Conservation (phyloP, 164 flowering plant genomes). For the Aristolochia contorta region DNA sequence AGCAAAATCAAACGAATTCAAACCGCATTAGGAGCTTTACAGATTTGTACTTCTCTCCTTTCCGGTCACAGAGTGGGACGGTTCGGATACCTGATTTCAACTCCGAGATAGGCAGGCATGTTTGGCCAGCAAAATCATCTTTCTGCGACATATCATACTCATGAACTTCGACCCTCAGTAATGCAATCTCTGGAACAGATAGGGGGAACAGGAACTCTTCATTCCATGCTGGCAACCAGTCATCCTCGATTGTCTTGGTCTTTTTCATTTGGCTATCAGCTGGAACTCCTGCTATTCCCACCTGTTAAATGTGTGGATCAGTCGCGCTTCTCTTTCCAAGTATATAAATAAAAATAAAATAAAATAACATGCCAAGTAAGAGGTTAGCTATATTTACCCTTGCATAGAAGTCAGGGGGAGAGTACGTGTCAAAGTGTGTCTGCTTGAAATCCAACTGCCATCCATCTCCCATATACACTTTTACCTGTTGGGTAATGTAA, state of each 20-base stretch:
- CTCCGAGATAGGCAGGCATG: constrained; percentile 41
- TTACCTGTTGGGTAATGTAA: constrained; percentile 21
- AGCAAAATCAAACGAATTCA: constrained; percentile 1
- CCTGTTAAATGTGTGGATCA: constrained; percentile 15
- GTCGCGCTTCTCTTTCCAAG: too few relatives aligned
- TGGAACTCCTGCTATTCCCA: constrained; percentile 43
- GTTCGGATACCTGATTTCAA: constrained; percentile 37
- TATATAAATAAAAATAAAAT: too few relatives aligned
- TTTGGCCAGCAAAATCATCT: constrained; percentile 51
- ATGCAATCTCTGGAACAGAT: constrained; percentile 42
- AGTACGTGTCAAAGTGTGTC: constrained; percentile 39
- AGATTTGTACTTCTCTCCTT: constrained; percentile 28
- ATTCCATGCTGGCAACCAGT: constrained; percentile 41
- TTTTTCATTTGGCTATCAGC: constrained; percentile 27
- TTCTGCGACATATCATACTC: constrained; percentile 35
- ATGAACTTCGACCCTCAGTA: constrained; percentile 41
- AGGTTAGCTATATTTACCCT: constrained; percentile 39
- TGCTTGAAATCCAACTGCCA: constrained; percentile 35
- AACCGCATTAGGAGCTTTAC: constrained; percentile 35
- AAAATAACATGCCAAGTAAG: too few relatives aligned
- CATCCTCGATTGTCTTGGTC: constrained; percentile 25
- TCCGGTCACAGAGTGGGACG: constrained; percentile 24
- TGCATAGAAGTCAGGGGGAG: constrained; percentile 51
- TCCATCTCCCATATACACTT: constrained; percentile 44
- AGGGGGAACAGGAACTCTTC: constrained; percentile 35